These are phyloP conservation scores for Baudoinia panamericana DNA, from an alignment of 495 filamentous ascomycete species.

Conservation along the genomic window DNA sequence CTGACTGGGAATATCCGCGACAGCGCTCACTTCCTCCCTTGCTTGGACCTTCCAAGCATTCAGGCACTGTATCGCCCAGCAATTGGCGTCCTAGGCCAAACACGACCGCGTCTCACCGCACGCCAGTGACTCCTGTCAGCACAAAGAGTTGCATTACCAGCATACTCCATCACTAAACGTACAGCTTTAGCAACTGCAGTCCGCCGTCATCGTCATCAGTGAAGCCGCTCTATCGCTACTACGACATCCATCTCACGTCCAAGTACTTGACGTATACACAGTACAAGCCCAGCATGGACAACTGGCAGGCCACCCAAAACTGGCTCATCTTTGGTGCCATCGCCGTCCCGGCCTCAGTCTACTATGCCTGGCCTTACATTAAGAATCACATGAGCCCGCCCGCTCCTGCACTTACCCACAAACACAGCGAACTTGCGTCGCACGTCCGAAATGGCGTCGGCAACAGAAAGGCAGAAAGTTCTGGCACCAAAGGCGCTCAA, in stretches of 20 bases:
- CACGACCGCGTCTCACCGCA: slow-evolving; percentile 9
- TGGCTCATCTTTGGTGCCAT: slow-evolving; percentile 6
- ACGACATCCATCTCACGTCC: background rate
- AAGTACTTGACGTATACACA: background rate
- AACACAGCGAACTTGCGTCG: too few species aligned
- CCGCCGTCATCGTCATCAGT: background rate
- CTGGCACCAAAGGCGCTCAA: too few species aligned
- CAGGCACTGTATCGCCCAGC: too few species aligned
- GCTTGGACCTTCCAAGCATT: too few species aligned
- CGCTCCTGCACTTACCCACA: too few species aligned
- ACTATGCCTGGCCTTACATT: slow-evolving; percentile 3
- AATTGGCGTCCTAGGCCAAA: slow-evolving; percentile 5
- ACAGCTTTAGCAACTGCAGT: background rate
- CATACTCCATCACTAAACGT: background rate
- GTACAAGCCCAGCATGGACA: slow-evolving; percentile 8
- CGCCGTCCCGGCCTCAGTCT: too few species aligned
- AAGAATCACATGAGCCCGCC: too few species aligned
- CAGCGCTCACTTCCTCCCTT: too few species aligned
- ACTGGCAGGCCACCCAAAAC: slow-evolving; percentile 7
- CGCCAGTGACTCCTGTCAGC: background rate
- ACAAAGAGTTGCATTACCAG: background rate
- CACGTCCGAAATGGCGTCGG: too few species aligned
- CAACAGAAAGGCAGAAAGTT: too few species aligned
- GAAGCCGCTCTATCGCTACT: background rate
- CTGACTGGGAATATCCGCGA: too few species aligned